Evolutionary conservation across 768 basidiomycete species (phyloP), one percentile per base, ranked within the genome.

Genomic region (Lepiota venenata): DNA sequence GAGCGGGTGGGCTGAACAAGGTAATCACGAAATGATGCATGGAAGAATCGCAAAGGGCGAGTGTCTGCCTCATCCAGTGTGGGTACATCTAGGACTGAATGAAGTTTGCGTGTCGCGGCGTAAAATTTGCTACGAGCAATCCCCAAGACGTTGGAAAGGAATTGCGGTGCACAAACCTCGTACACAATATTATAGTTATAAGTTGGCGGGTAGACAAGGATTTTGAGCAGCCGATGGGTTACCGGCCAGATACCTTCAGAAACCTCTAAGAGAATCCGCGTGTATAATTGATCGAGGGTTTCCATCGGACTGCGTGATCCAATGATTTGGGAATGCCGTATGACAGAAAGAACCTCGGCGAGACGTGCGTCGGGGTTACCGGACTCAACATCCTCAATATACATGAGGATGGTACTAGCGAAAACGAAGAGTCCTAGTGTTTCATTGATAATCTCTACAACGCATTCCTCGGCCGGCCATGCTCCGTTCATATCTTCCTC

Each of bases 361-460:
- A 46, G 45, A 12, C 18, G 45, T 6, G 45, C 27, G 15, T 15
- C 25, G 27, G 45, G 45, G 10, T 46, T 29, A 9, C 15, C 27
- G 14, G 32, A n/a, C 9, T n/a, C 25, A 9, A 29, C 37, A 56
- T 63, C 62, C 58, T 38, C 40, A 7, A 61, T 42, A n/a, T 48
- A 58, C 25, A 36, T 25, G 6, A 58, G 22, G 8, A 51, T 57
- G 0, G 43, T 53, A 18, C 57, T 51, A 1, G 54, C 56, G 29
- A 46, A 58, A 20, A 61, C 20, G 27, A 58, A 61, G 29, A 58
- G 55, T 2, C 55, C 54, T 10, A 46, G 53, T 4, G 60, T 29
- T 5, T 15, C 18, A 6, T 49, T 18, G 20, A 58, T 55, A n/a
- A 61, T 35, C 2, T 20, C 15, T 14, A 36, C 16, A 21, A 53